Conservation (phyloP, 2,329 filamentous ascomycete genomes). For the Ophiostoma sp. region DNA sequence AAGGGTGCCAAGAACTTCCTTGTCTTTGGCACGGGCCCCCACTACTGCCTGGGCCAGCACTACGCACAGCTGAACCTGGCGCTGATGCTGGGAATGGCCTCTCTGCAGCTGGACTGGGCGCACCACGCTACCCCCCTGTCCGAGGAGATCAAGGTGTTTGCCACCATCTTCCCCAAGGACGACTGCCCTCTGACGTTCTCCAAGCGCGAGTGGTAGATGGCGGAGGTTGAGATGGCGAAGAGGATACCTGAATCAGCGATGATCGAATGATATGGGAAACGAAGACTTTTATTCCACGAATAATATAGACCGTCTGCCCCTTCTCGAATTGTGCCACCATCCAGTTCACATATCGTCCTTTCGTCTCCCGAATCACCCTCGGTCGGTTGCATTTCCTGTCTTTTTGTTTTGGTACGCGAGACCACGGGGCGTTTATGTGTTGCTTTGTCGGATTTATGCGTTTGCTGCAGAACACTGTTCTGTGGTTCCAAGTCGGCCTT, state of each 20-base stretch:
- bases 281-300: too few species aligned
- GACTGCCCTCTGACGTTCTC: constrained; percentile 75
- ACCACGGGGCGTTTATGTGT: constrained; percentile 10
- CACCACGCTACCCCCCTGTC: constrained; percentile 77
- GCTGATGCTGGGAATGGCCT: constrained; percentile 84
- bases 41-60: constrained; percentile 92
- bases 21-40: constrained; percentile 90
- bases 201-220: constrained; percentile 44
- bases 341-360: too few species aligned
- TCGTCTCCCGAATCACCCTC: background rate
- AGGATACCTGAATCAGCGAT: background rate
- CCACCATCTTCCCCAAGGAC: constrained; percentile 95
- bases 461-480: background rate
- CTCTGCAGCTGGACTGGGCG: constrained; percentile 80
- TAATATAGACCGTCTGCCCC: too few species aligned
- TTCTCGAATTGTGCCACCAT: too few species aligned
- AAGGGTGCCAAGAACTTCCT: constrained; percentile 89
- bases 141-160: constrained; percentile 97
- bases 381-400: background rate
- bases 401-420: background rate
- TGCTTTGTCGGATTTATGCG: constrained; percentile 2
- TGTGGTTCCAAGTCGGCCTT: background rate
- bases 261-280: too few species aligned
- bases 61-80: constrained; percentile 88
- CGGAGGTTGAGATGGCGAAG: background rate